A percentile compares a stretch with the other conserved stretches of the same genome.
These are phyloP conservation scores for maize (Zea mays) DNA, from an alignment of 176 grass and related monocot genomes.

Conservation along the genomic window DNA sequence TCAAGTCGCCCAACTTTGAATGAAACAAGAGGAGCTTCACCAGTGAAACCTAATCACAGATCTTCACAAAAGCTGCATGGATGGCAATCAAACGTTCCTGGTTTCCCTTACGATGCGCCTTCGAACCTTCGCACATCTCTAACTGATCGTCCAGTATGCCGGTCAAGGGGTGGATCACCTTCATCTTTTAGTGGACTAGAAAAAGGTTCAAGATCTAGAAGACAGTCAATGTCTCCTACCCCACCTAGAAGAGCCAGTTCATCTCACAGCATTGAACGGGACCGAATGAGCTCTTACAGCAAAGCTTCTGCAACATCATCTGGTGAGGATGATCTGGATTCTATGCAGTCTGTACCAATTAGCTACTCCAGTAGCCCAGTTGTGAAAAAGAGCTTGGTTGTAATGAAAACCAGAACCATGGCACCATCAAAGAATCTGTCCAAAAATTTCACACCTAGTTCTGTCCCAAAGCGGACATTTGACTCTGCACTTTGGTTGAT, in stretches of 20 bases:
- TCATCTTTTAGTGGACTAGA: slow-evolving; percentile 54
- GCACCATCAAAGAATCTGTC: slow-evolving; percentile 71
- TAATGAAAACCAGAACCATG: slow-evolving; percentile 66
- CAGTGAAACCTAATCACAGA: slow-evolving; percentile 53
- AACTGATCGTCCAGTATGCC: slow-evolving; percentile 58
- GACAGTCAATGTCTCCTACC: slow-evolving; percentile 84
- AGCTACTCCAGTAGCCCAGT: slow-evolving; percentile 51
- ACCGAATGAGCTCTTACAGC: slow-evolving; percentile 63
- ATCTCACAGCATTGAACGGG: slow-evolving; percentile 66
- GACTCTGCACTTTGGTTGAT: slow-evolving; percentile 84
- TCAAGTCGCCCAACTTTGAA: slow-evolving; percentile 42
- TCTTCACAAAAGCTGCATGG: slow-evolving; percentile 71
- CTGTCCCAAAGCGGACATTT: slow-evolving; percentile 75
- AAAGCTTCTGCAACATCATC: slow-evolving; percentile 70
- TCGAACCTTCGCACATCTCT: slow-evolving; percentile 85
- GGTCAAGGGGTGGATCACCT: slow-evolving; percentile 69
- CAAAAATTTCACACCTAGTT: slow-evolving; percentile 61
- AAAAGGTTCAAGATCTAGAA: slow-evolving; percentile 60
- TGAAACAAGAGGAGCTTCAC: slow-evolving; percentile 69
- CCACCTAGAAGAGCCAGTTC: slow-evolving; percentile 76
- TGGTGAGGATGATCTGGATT: slow-evolving; percentile 86
- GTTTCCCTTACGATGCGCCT: slow-evolving; percentile 70
- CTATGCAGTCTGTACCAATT: slow-evolving; percentile 53
- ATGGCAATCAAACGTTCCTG: slow-evolving; percentile 72
- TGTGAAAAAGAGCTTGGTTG: slow-evolving; percentile 56